Evolutionary conservation across 306 rosid species (phyloP), one percentile per base, ranked within the genome.

Genomic region (Ziziphus jujuba): DNA sequence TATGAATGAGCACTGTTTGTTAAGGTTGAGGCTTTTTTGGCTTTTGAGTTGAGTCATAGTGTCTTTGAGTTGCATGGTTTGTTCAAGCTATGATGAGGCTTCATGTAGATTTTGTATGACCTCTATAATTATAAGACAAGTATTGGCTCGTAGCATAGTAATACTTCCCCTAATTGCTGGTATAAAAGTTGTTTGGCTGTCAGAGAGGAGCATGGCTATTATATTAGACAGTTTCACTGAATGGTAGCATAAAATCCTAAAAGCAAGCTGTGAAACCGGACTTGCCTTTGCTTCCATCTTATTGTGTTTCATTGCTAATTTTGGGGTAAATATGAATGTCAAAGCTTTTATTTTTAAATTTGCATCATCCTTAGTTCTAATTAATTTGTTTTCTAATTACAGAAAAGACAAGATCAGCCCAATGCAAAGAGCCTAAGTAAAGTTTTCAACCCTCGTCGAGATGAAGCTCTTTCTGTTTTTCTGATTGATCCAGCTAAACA

Each of bases 391-490:
- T 7, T 50, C 11, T 50, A 50, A 14, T 44, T 55, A 71, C 87
- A 92, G 98, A 79, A 61, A 71, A 82, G 79, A 77, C 79, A 84
- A 60, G 77, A 61, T 25, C 75, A 70, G 70, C 77, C 84, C 19
- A 79, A 76, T 79, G 65, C 75, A 33, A 69, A 63, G 65, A 73
- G 84, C 79, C 79, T 67, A 61, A 75, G 75, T 47, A 90, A 84
- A 69, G 52, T 68, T 44, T 75, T 87, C 79, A 69, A 80, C 77
- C 79, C 67, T 35, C 81, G 47, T n/a, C 53, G 85, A 67, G 84
- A 67, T 1, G 84, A 79, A 66, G 59, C 89, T 10, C 72, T 73
- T 60, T 92, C 96, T 55, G 89, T 96, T 56, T 76, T 76, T 63
- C 59, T 81, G 57, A 80, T 55, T 61, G 81, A 61, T 49, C 93